phyloP scores from a whole-genome alignment of 2,329 filamentous ascomycete genomes.

The Fusarium proliferatum region DNA sequence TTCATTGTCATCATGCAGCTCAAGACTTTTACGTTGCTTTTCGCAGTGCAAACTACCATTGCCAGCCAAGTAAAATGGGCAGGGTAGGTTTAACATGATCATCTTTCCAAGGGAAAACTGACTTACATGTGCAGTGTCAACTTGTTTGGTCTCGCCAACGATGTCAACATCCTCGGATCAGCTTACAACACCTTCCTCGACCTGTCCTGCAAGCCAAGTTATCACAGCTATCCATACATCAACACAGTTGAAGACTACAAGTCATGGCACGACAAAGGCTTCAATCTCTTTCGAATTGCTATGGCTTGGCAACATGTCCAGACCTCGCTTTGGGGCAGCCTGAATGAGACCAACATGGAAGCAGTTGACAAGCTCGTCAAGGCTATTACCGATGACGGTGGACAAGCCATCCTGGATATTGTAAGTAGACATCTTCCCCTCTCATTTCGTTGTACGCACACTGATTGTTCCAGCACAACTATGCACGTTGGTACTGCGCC shows the following conservation, averaged over 20 bases:
- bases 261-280: not conserved
- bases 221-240: not conserved
- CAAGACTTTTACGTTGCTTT: not conserved
- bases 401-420: not conserved
- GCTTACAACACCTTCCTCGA: not conserved
- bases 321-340: not conserved
- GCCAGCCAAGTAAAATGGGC: not conserved
- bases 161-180: conserved; percentile 2
- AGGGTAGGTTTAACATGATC: not conserved
- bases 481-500: conserved; percentile 1
- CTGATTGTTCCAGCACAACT: not conserved
- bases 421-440: not conserved
- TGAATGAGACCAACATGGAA: conserved; percentile 2
- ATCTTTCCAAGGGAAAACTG: rapidly evolving
- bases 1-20: not conserved
- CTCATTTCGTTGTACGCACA: too few species aligned
- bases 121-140: not conserved
- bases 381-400: not conserved
- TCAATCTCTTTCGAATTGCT: not conserved
- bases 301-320: conserved; percentile 4
- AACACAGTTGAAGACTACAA: not conserved
- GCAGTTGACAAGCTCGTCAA: not conserved
- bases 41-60: not conserved
- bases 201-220: not conserved
- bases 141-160: conserved; percentile 1